Evolutionary conservation across 306 rosid species (phyloP), one percentile per base, ranked within the genome.

Genomic region (Rosa lucieae): DNA sequence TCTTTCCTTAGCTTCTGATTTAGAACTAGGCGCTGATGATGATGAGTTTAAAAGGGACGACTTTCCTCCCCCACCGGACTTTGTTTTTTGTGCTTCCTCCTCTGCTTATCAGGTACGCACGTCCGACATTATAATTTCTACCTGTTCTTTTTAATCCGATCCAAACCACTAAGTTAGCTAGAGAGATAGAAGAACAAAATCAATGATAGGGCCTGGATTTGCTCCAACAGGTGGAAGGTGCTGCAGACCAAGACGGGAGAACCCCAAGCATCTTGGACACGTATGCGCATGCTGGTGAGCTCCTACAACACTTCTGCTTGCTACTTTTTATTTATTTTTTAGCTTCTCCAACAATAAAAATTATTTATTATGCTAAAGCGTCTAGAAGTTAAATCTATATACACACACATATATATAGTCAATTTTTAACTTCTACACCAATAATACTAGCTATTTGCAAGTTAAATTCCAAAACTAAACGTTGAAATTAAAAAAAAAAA

Each of bases 251-350:
- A 80, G 94, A 92, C 71, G 94, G 93, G 26, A 90, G 96, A 81
- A 90, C 88, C 23, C 84, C 90, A 0, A 88, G 97, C 88, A 86
- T 93, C 32, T 89, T 92, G 92, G 96, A 90, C 75, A 85, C 91
- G 32, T 87, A 49, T 56, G 88, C 88, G 1, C 85, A 89, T 68
- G 87, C 80, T 76, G 92, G 96, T 85, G 5, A 10, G 68, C 14
- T 55, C 32, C 14, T 63, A 40, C 10, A 32, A 32, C 35, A 32
- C 35, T 32, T 32, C 35, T 32, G 35, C 35, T 32, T 32, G 3
- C 35, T 9, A 14, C 44, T 56, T 21, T 5, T 12, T 10, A 2
- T 18, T 12, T 15, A 3, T 52, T 15, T 52, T 1, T 14, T 2
- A 42, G 47, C 0, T 11, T 8, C 47, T 44, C 47, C 2, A 44